A percentile compares a stretch with the other conserved stretches of the same genome.
Conservation (phyloP, 2,329 filamentous ascomycete species). For the Fusarium proliferatum region DNA sequence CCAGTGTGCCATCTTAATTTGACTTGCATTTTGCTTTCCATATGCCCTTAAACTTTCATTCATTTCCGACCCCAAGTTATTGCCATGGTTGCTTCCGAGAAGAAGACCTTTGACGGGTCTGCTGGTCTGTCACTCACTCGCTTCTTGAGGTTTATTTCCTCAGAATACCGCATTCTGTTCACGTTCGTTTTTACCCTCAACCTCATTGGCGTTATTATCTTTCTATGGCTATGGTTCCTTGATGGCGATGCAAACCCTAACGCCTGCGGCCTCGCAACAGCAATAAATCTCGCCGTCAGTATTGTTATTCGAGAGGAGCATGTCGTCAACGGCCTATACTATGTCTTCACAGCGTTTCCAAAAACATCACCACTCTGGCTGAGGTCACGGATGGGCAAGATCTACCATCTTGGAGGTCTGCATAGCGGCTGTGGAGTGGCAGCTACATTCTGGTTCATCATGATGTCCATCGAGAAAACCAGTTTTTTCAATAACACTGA, state of each 20-base stretch:
- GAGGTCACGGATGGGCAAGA: constrained; percentile 53
- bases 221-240: constrained; percentile 38
- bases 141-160: constrained; percentile 36
- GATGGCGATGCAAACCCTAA: constrained; percentile 45
- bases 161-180: constrained; percentile 62
- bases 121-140: constrained; percentile 33
- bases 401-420: constrained; percentile 59
- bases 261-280: constrained; percentile 51
- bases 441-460: constrained; percentile 31
- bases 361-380: constrained; percentile 56
- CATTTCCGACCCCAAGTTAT: not conserved
- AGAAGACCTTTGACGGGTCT: not conserved
- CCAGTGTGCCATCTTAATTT: not conserved
- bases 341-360: constrained; percentile 51
- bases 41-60: constrained; percentile 6
- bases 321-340: constrained; percentile 59
- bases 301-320: constrained; percentile 61
- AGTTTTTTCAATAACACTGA: not conserved
- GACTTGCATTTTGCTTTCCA: not conserved
- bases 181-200: constrained; percentile 60
- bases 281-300: constrained; percentile 57
- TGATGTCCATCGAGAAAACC: constrained; percentile 35
- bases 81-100: constrained; percentile 6
- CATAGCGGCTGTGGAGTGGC: constrained; percentile 34
- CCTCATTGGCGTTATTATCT: constrained; percentile 34